Percentiles rank a stretch among this genome's conserved stretches.
Conservation (phyloP, 148 eudicot genomes). For the Chenopodium formosanum region DNA sequence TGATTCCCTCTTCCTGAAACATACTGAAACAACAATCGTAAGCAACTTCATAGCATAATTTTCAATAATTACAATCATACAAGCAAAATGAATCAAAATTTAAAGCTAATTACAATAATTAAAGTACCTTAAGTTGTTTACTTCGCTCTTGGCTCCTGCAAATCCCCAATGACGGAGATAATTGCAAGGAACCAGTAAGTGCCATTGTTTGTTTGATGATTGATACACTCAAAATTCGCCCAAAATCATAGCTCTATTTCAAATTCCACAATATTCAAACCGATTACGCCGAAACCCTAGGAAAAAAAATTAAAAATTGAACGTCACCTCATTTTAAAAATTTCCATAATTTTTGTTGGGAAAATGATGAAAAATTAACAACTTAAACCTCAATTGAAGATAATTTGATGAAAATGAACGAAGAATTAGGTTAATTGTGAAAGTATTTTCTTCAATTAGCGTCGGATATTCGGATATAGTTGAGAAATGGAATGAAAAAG, state of each 20-base stretch:
- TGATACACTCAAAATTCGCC: not conserved
- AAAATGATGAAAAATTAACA: not conserved
- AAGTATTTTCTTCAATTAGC: not conserved
- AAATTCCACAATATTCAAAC: not conserved
- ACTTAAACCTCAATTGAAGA: not conserved
- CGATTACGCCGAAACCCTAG: constrained; percentile 24
- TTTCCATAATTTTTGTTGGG: not conserved
- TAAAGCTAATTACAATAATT: not conserved
- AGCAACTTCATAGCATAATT: not conserved
- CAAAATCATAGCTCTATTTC: constrained; percentile 3
- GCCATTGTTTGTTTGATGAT: constrained; percentile 37
- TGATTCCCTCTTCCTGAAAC: constrained; percentile 34
- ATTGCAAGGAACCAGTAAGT: constrained; percentile 50
- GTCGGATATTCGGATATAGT: not conserved
- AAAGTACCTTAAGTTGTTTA: constrained; percentile 43
- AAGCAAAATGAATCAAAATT: not conserved
- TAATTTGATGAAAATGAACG: not conserved
- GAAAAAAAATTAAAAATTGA: not conserved
- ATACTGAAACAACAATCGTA: constrained; percentile 35
- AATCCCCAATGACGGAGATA: constrained; percentile 43
- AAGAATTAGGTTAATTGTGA: not conserved
- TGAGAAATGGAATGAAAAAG: not conserved
- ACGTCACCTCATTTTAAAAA: not conserved
- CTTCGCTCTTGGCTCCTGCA: constrained; percentile 38
- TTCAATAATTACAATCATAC: not conserved